Evolutionary conservation across 345 rosid species (phyloP), one percentile per base, ranked within the genome.

Genomic region (Clausena lansium): DNA sequence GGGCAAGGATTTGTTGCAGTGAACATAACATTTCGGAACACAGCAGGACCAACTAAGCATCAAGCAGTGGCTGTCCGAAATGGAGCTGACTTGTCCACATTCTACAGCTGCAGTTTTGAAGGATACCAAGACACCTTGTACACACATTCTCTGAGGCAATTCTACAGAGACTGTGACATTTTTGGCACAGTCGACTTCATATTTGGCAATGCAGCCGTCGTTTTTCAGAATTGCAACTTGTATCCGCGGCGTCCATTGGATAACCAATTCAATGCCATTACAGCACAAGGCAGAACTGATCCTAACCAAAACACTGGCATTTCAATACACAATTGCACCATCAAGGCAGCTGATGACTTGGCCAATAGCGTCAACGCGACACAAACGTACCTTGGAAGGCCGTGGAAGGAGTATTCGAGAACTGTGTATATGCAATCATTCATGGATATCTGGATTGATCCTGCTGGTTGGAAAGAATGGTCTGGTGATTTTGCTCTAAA

Each of bases 231-330:
- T 41, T 85, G 85, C 72, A 75, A 67, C 25, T 54, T 85, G 14
- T 54, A 59, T 60, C 75, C 81, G 6, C 63, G 85, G 10, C 50
- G 57, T 7, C 88, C 88, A 3, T 3, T 85, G 74, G 13, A 15
- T 0, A 17, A 2, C 47, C 88, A 80, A 28, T 78, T 75, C 82
- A 85, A 82, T 39, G 38, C 84, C 27, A 38, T 83, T 9, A 85
- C 88, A 5, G 84, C 88, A 41, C 82, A 85, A 62, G 85, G 84
- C 13, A 60, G 88, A 27, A 85, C 77, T 17, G 84, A 83, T 55
- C 79, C 82, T 14, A 83, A 85, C 70, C 85, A 85, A 58, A 85
- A 85, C 82, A 85, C 88, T 0, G 85, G 86, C 69, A 82, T 76
- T 57, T 78, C 84, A 8, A 76, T 85, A 0, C 88, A 82, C 2